Percentiles rank a stretch among this genome's conserved stretches.
Conservation (phyloP, 441 rosid species). For the Populus hybrid region DNA sequence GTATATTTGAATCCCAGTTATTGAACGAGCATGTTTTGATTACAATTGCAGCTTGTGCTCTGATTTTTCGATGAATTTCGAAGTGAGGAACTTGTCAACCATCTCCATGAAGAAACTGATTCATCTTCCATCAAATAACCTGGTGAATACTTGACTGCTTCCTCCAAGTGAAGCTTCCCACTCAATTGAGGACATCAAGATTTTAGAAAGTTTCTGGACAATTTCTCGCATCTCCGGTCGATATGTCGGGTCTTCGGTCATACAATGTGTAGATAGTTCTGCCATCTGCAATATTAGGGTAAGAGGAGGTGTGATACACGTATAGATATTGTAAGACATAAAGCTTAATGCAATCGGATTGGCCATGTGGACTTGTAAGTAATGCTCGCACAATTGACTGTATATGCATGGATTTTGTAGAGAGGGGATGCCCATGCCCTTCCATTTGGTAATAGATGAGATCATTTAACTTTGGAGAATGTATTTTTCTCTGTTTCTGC, state of each 20-base stretch:
- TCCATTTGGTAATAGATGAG: background rate
- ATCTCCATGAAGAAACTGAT: background rate
- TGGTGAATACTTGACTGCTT: conserved; percentile 15
- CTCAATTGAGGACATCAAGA: conserved; percentile 29
- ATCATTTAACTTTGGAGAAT: background rate
- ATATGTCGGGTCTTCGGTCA: conserved; percentile 26
- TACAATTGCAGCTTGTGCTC: too few relatives aligned
- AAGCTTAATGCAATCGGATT: background rate
- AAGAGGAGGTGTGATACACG: background rate
- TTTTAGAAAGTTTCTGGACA: conserved; percentile 27
- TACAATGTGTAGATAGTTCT: conserved; percentile 25
- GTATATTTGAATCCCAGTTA: too few relatives aligned
- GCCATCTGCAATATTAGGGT: conserved; percentile 28
- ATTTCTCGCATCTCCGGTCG: conserved; percentile 42
- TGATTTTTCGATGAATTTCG: too few relatives aligned
- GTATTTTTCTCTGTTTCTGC: too few relatives aligned
- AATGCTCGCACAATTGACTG: too few relatives aligned
- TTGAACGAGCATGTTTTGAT: too few relatives aligned
- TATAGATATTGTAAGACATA: background rate
- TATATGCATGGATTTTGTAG: background rate
- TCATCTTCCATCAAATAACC: conserved; percentile 24
- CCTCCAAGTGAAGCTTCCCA: conserved; percentile 40
- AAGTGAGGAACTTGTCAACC: too few relatives aligned
- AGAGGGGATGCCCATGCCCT: background rate
- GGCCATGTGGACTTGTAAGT: too few relatives aligned